A percentile compares a stretch with the other conserved stretches of the same genome.
Evolutionary conservation across 1,284 basidiomycete genomes (phyloP).

Genomic region (Phenoliferia sp.): DNA sequence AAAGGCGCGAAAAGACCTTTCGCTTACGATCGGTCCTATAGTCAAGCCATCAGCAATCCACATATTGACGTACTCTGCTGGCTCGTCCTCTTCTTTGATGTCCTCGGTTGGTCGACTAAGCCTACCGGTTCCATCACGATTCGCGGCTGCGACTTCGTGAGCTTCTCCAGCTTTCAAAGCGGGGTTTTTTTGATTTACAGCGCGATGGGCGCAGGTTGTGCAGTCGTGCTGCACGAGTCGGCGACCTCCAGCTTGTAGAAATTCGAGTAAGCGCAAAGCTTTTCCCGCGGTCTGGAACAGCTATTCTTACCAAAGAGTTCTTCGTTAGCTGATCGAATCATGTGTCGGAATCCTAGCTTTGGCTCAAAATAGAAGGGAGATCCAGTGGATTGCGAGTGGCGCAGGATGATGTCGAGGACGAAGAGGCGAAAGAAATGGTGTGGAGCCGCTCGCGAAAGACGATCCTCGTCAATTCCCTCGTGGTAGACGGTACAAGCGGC

Average conservation of each 20-base stretch:
- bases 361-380: not conserved
- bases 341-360: not conserved
- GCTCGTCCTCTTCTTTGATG: not conserved
- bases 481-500: not conserved
- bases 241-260: not conserved
- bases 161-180: not conserved
- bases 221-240: not conserved
- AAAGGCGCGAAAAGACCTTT: not conserved
- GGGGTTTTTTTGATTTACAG: not conserved
- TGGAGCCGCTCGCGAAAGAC: not conserved
- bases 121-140: not conserved
- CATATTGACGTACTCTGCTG: not conserved
- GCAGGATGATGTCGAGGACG: not conserved
- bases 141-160: not conserved
- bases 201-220: not conserved
- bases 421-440: not conserved
- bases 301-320: not conserved
- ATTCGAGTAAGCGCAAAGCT: not conserved
- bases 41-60: not conserved
- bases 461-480: not conserved
- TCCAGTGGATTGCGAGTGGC: not conserved
- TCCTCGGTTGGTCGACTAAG: not conserved
- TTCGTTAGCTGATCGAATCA: not conserved
- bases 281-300: not conserved
- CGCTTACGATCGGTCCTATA: not conserved